Base-by-base conservation (phyloP, 2,329 filamentous ascomycete genomes). In the Fusarium sp. region DNA sequence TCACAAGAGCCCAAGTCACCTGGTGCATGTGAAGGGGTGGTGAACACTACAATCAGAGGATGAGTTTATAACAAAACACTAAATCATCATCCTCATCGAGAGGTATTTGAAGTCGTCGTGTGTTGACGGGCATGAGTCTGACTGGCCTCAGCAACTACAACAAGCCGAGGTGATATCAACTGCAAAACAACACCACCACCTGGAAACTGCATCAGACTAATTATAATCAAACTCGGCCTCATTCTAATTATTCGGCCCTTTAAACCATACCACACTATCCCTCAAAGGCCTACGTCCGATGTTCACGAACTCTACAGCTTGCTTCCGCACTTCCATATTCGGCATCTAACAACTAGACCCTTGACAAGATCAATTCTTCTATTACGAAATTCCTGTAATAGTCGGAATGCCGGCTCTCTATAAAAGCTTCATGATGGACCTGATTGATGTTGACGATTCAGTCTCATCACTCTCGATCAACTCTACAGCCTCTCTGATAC, bases 381-480 rank as follows among this genome's bases (percentile, higher is more conserved):
- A 50, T 44, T 53, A 38, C 49, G 20, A 52, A 35, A 32, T 38
- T 38, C 30, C 41, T 30, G 23, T 27, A 13, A 37, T 17, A 45
- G 44, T 56, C 41, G 30, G 18, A 8, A 54, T 64, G 46, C 41
- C 60, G 32, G 60, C 46, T 55, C 26, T 61, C 52, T 75, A 76
- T 75, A 75, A 75, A 67, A 63, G 41, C 37, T 62, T 63, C 64
- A 57, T 17, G 45, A 77, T 78, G 77, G 75, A 78, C 45, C 62
- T 72, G 40, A 66, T 74, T 57, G 60, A 69, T 63, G 64, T 74
- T 57, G 69, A 64, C 23, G 71, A 73, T 41, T 49, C 75, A 53
- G 65, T 75, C 55, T 74, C 77, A 58, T 73, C 71, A 42, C 66
- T 77, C 46, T 77, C 73, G 15, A 35, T 69, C 75, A 80, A 80